Base-by-base conservation (phyloP, 306 rosid species). In the Trifolium dubium region DNA sequence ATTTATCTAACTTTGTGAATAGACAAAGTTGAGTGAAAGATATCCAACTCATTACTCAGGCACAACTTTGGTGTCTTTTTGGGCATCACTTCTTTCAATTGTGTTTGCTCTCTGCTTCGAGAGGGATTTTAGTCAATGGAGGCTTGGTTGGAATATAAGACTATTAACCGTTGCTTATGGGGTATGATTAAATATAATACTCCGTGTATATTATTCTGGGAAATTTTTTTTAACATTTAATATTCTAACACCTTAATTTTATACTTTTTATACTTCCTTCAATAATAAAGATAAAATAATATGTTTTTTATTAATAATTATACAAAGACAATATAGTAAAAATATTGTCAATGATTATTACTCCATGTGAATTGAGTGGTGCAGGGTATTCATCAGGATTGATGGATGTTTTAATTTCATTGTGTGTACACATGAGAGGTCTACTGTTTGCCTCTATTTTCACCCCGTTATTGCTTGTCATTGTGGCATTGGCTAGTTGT, bases 381-480 rank as follows among this genome's bases (percentile, higher is more conserved):
- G 29, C 41, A 86, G 86, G 88, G 83, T 30, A 63, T 51, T 8
- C 19, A 63, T 82, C 85, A 9, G 87, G 84, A 49, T 0, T 18
- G 2, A 54, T 77, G 79, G 76, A 76, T 31, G 56, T 18, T 2
- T 76, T 71, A 39, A 66, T 71, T 29, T 39, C 92, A 4, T 85
- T 81, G 83, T 76, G 80, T 35, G 40, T 79, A 10, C 61, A 12
- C 4, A 61, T 46, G 77, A 82, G 81, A 60, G 91, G 89, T 0
- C 86, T 86, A 7, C 19, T 82, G 49, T 84, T 82, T 60, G 91
- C 47, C 12, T 83, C 85, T 11, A 58, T 49, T 63, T 87, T 87
- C 30, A 78, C 13, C 41, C 87, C 87, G 12, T 72, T 87, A 0
- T 19, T 53, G 79, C 88, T 82, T 34, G 47, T 84, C 0, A 19